These are phyloP conservation scores for Apiotrichum akiyoshidainum DNA, from an alignment of 1,284 basidiomycete species.

Conservation along the genomic window DNA sequence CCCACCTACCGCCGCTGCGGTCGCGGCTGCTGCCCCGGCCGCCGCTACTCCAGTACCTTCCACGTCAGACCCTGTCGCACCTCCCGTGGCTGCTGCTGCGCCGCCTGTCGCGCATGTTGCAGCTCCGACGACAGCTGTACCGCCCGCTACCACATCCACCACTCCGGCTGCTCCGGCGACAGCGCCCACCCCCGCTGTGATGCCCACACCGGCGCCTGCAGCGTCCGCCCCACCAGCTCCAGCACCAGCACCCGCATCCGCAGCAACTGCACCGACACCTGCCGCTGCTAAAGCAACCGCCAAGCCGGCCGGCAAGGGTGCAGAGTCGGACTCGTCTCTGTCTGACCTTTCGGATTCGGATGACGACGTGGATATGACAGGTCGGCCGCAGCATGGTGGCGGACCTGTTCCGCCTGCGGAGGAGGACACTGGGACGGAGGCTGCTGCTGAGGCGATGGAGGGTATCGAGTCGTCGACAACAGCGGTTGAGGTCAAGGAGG, in stretches of 20 bases:
- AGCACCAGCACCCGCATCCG: background rate
- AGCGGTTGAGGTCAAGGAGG: no score
- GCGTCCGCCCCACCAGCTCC: background rate
- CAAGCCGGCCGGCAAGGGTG: background rate
- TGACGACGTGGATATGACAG: conserved; percentile 35
- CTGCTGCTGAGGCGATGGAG: background rate
- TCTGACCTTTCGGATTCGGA: conserved; percentile 23
- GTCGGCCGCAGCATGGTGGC: conserved; percentile 37
- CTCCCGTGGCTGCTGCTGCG: background rate
- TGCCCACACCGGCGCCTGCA: background rate
- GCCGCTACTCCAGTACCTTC: background rate
- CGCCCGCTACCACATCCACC: conserved; percentile 1
- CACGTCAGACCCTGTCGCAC: background rate
- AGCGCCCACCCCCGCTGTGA: background rate
- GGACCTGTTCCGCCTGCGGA: conserved; percentile 19
- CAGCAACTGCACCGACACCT: background rate
- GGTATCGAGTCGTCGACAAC: no score
- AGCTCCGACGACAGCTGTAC: conserved; percentile 1
- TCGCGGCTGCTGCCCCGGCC: background rate
- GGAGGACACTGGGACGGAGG: background rate
- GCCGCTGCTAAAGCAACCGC: no score
- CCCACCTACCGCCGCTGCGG: background rate
- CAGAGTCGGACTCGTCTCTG: conserved; percentile 8
- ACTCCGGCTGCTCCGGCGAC: background rate
- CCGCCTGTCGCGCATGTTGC: background rate